phyloP scores from a whole-genome alignment of 768 basidiomycete species.

The Mycena sanguinolenta region DNA sequence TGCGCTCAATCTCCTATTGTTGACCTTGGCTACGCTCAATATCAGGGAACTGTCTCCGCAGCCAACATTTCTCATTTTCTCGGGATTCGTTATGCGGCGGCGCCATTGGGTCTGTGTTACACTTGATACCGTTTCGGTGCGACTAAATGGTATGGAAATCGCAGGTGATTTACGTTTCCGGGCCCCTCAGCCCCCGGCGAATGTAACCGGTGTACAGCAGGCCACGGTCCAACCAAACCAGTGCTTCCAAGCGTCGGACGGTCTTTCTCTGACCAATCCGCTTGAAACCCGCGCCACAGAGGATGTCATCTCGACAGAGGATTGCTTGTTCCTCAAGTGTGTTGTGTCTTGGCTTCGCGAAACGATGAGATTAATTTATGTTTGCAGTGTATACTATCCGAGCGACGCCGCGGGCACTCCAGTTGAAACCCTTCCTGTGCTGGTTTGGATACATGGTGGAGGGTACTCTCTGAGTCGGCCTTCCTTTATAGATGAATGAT shows the following conservation, averaged over 20 bases:
- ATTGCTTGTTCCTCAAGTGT: slow-evolving; percentile 58
- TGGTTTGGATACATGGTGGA: slow-evolving; percentile 61
- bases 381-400: slow-evolving; percentile 51
- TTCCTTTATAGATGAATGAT: neutral
- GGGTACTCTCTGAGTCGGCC: slow-evolving; percentile 25
- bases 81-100: slow-evolving; percentile 63
- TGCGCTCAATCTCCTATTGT: slow-evolving; percentile 42
- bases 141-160: neutral
- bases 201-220: slow-evolving; percentile 44
- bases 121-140: neutral
- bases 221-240: slow-evolving; percentile 46
- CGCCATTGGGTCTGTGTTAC: slow-evolving; percentile 56
- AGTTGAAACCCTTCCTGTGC: slow-evolving; percentile 49
- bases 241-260: slow-evolving; percentile 46
- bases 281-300: neutral
- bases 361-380: neutral
- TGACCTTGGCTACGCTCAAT: slow-evolving; percentile 60
- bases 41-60: slow-evolving; percentile 54
- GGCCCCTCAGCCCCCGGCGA: slow-evolving; percentile 47
- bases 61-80: slow-evolving; percentile 54
- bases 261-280: slow-evolving; percentile 3
- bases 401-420: slow-evolving; percentile 41
- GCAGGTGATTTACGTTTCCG: slow-evolving; percentile 51
- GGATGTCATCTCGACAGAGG: slow-evolving; percentile 40
- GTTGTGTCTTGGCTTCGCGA: neutral